These are phyloP conservation scores for Aspergillus taichungensis DNA, from an alignment of 495 filamentous ascomycete species.

Conservation along the genomic window DNA sequence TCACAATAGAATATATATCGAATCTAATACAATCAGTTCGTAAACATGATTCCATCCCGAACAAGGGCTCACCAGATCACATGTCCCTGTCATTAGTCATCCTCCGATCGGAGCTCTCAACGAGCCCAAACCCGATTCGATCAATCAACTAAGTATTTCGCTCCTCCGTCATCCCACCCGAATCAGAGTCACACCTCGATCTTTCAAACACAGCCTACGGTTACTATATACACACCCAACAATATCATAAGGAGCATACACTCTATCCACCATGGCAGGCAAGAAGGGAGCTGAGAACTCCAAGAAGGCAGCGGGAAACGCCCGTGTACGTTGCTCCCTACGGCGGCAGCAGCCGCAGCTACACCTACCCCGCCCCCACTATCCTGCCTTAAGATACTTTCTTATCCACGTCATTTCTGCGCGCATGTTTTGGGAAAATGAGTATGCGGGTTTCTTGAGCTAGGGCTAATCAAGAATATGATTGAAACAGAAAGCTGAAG, in stretches of 20 bases:
- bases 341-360: background rate
- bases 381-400: too few relatives aligned
- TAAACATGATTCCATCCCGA: too few relatives aligned
- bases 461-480: background rate
- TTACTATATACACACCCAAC: background rate
- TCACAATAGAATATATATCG: too few relatives aligned
- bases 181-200: too few relatives aligned
- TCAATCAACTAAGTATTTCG: background rate
- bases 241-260: background rate
- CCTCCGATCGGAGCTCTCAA: background rate
- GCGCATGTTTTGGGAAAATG: too few relatives aligned
- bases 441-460: too few relatives aligned
- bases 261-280: slow-evolving; percentile 25
- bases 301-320: slow-evolving; percentile 87
- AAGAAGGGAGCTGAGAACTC: slow-evolving; percentile 69
- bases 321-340: slow-evolving; percentile 37
- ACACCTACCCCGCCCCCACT: slow-evolving; percentile 24
- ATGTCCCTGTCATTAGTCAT: slow-evolving; percentile 2
- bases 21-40: too few relatives aligned
- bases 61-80: slow-evolving; percentile 1
- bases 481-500: slow-evolving; percentile 70
- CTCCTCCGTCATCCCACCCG: background rate
- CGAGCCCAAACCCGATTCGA: background rate
- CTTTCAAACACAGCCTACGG: background rate
- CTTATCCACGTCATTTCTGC: too few relatives aligned